These are phyloP conservation scores for Aspergillus fumigatus DNA, from an alignment of 2,329 filamentous ascomycete species.

Conservation along the genomic window DNA sequence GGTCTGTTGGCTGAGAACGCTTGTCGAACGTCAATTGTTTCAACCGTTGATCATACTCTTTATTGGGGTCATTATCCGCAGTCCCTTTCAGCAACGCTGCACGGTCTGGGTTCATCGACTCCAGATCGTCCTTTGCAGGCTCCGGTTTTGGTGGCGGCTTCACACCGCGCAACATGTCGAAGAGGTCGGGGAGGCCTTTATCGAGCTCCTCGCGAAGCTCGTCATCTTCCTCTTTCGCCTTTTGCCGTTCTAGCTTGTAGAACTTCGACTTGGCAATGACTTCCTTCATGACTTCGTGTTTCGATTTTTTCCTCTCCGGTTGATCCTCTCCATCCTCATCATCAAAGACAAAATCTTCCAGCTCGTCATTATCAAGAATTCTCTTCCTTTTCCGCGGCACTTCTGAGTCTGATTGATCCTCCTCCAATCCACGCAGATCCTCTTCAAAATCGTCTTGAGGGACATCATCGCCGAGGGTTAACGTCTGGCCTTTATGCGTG, in stretches of 20 bases:
- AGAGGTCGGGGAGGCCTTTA: conserved; percentile 72
- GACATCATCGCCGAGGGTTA: conserved; percentile 57
- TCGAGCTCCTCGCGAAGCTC: conserved; percentile 81
- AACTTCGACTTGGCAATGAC: conserved; percentile 95
- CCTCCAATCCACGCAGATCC: conserved; percentile 58
- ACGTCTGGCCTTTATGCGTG: conserved; percentile 76
- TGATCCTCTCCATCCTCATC: conserved; percentile 52
- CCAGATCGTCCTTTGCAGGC: conserved; percentile 40
- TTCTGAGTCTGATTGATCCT: conserved; percentile 57
- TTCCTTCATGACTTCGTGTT: conserved; percentile 97
- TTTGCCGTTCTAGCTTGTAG: conserved; percentile 90
- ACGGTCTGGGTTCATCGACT: conserved; percentile 59
- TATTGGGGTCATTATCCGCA: conserved; percentile 67
- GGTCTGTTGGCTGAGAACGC: conserved; percentile 76
- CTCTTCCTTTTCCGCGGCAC: conserved; percentile 47
- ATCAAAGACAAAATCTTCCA: conserved; percentile 35
- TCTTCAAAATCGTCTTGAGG: conserved; percentile 71
- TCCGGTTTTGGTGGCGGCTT: conserved; percentile 50
- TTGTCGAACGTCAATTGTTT: conserved; percentile 79
- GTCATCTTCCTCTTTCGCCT: conserved; percentile 87
- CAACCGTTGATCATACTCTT: conserved; percentile 80
- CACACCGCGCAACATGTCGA: conserved; percentile 62
- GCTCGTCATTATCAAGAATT: conserved; percentile 39
- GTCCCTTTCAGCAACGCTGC: conserved; percentile 56
- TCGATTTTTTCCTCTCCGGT: conserved; percentile 85